Conservation (phyloP, 2,329 filamentous ascomycete species). For the Plectosphaerella cucumerina region DNA sequence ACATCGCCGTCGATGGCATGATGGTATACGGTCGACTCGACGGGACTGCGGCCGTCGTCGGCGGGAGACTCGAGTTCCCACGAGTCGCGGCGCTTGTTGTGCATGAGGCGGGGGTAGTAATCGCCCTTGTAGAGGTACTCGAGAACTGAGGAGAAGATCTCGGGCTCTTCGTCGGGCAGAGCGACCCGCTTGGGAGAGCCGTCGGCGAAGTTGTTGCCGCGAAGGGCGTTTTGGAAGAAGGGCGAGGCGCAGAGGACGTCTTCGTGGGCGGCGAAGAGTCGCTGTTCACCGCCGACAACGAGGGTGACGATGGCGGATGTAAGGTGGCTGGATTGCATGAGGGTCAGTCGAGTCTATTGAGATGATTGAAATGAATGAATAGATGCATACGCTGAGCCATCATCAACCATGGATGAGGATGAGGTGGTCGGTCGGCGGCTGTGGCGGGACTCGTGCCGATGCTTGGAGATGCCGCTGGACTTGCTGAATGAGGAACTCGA, state of each 20-base stretch:
- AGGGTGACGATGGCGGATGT: slow-evolving; percentile 74
- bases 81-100: slow-evolving; percentile 74
- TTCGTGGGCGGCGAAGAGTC: slow-evolving; percentile 89
- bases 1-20: slow-evolving; percentile 62
- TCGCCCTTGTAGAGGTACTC: slow-evolving; percentile 94
- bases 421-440: slow-evolving; percentile 45
- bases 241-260: slow-evolving; percentile 74
- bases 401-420: slow-evolving; percentile 30
- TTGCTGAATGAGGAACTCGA: slow-evolving; percentile 53
- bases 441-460: slow-evolving; percentile 44
- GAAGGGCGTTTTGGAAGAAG: slow-evolving; percentile 67
- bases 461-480: slow-evolving; percentile 49
- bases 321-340: slow-evolving; percentile 37
- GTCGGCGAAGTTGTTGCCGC: slow-evolving; percentile 60
- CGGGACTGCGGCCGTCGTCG: slow-evolving; percentile 38
- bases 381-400: slow-evolving; percentile 24
- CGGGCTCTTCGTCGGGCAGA: slow-evolving; percentile 80
- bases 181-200: slow-evolving; percentile 65
- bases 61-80: slow-evolving; percentile 72
- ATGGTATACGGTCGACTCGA: slow-evolving; percentile 67
- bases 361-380: slow-evolving; percentile 1
- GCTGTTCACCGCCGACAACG: slow-evolving; percentile 73
- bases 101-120: slow-evolving; percentile 79
- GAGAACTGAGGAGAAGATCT: slow-evolving; percentile 84
- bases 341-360: slow-evolving; percentile 4